Percentiles rank a stretch among this genome's conserved stretches.
These are phyloP conservation scores for Fusarium sp. DNA, from an alignment of 2,329 filamentous ascomycete genomes.

Conservation along the genomic window DNA sequence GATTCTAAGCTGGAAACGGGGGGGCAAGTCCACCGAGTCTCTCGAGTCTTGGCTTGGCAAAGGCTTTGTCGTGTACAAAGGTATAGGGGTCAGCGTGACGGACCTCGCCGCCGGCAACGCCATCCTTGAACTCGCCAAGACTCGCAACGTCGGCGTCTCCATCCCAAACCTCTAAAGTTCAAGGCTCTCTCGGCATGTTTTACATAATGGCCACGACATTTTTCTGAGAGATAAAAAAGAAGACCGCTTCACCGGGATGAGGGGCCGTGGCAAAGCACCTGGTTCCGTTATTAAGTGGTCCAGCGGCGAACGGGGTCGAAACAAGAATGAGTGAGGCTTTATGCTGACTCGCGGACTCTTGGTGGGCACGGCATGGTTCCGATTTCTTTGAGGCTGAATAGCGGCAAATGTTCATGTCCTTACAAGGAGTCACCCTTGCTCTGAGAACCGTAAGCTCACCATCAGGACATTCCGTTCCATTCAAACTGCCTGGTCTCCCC, in stretches of 20 bases:
- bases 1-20: constrained; percentile 16
- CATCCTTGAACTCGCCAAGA: constrained; percentile 42
- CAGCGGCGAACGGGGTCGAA: not conserved
- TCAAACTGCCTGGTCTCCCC: not conserved
- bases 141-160: constrained; percentile 7
- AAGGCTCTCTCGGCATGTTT: not conserved
- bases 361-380: not conserved
- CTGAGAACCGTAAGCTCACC: not conserved
- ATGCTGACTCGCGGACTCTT: not conserved
- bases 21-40: not conserved
- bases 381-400: not conserved
- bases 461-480: not conserved
- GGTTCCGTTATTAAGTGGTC: not conserved
- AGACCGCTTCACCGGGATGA: not conserved
- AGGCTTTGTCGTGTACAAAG: constrained; percentile 44
- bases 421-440: not conserved
- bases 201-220: not conserved
- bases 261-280: not conserved
- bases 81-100: constrained; percentile 44
- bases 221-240: not conserved
- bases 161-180: constrained; percentile 21
- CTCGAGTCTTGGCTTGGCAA: constrained; percentile 25
- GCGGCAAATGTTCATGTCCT: not conserved
- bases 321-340: not conserved
- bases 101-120: constrained; percentile 47